These are phyloP conservation scores for Anethum foeniculum DNA, from an alignment of 140 eudicot genomes.

Conservation along the genomic window DNA sequence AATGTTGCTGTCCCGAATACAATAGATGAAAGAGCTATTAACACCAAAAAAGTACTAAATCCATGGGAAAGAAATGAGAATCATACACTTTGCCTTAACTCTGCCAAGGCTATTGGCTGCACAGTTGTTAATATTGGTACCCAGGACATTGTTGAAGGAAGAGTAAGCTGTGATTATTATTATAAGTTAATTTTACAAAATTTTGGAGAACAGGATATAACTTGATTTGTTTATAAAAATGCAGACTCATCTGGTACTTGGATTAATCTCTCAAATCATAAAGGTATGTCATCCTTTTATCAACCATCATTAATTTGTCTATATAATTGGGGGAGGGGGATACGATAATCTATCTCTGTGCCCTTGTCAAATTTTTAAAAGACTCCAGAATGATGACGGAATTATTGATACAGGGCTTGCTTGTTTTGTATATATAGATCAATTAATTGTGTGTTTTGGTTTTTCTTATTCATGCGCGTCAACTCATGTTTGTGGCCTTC, in stretches of 20 bases:
- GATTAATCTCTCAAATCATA: slow-evolving; percentile 85
- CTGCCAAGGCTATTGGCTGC: slow-evolving; percentile 98
- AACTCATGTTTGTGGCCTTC: slow-evolving; percentile 20
- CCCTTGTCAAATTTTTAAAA: not conserved
- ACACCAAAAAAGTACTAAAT: slow-evolving; percentile 76
- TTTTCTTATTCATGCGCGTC: not conserved
- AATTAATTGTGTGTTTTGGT: not conserved
- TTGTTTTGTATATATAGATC: not conserved
- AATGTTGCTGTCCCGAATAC: slow-evolving; percentile 90
- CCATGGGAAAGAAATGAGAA: slow-evolving; percentile 97
- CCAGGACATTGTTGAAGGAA: slow-evolving; percentile 83
- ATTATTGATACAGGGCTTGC: not conserved
- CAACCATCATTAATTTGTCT: not conserved
- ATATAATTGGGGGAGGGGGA: not conserved
- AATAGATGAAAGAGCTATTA: slow-evolving; percentile 81
- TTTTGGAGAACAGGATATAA: slow-evolving; percentile 4
- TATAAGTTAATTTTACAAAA: not conserved
- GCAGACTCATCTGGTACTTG: slow-evolving; percentile 97
- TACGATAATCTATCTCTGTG: not conserved
- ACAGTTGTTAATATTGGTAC: slow-evolving; percentile 88
- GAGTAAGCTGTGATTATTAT: slow-evolving; percentile 43
- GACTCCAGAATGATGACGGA: not conserved
- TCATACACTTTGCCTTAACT: slow-evolving; percentile 87
- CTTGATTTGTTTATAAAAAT: slow-evolving; percentile 10
- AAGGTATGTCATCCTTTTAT: slow-evolving; percentile 40